phyloP scores from a whole-genome alignment of 345 rosid genomes.

The Salix exigua region DNA sequence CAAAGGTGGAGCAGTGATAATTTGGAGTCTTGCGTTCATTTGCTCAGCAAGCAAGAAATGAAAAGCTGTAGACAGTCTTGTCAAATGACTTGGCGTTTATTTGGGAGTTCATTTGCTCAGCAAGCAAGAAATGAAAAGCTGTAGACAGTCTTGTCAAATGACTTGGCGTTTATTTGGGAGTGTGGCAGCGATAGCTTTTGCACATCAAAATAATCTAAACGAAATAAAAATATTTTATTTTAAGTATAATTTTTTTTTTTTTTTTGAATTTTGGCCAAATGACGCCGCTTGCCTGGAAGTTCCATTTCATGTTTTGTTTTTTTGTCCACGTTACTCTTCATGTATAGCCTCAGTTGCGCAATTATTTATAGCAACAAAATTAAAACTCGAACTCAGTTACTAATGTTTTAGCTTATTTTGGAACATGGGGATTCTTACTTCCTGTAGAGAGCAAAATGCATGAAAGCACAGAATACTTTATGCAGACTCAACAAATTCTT shows the following conservation, averaged over 20 bases:
- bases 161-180: too few species aligned
- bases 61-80: background rate
- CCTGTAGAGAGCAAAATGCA: background rate
- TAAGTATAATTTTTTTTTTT: too few species aligned
- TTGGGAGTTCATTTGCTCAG: too few species aligned
- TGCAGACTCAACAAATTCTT: background rate
- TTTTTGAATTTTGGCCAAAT: too few species aligned
- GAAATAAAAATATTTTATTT: too few species aligned
- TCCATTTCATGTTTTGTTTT: background rate
- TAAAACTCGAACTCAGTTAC: background rate
- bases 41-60: slow-evolving; percentile 10
- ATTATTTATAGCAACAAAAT: background rate
- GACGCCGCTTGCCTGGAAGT: background rate
- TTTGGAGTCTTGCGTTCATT: background rate
- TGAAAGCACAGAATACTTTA: background rate
- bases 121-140: too few species aligned
- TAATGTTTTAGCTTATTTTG: background rate
- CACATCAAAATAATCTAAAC: too few species aligned
- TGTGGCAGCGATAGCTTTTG: too few species aligned
- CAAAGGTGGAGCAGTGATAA: background rate
- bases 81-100: background rate
- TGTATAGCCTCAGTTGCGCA: background rate
- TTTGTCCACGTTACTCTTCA: background rate
- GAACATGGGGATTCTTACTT: background rate
- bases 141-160: too few species aligned